Evolutionary conservation across 2,329 filamentous ascomycete genomes (phyloP), one percentile per base, ranked within the genome.

Genomic region (Calonectria hawksworthii): DNA sequence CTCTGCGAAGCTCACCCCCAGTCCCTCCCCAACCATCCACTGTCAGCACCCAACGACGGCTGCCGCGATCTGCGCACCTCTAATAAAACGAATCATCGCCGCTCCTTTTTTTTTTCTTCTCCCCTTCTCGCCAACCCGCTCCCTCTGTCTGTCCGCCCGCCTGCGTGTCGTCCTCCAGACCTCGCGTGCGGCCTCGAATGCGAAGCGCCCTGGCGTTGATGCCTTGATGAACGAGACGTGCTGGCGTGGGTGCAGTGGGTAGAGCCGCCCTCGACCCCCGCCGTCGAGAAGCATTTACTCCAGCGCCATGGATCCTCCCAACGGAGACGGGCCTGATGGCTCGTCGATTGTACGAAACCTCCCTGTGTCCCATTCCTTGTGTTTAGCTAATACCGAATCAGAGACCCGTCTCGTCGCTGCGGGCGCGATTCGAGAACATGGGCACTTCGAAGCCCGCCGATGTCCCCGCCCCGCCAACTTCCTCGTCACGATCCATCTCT

Each of bases 331-430:
- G 85, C 92, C 92, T 73, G 94, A 96, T 88, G 93, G 90, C 86
- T 93, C 94, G 74, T 96, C 94, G 77, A 92, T 96, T 80, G 93
- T 94, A 85, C 85, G 92, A 84, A 68, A 44, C 50, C 51, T 52
- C 47, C 23, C 34, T 11, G 30, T 14, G 28, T 6, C 50, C 9
- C 28, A 51, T 52, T 10, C 34, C 16, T 26, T 68, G 30, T 64
- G 52, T 23, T 28, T 70, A 77, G 74, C 84, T 86, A 75, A 84
- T 76, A 61, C 36, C 38, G 26, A 66, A 38, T 7, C 76, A 95
- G 94, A 95, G 93, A 87, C 94, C 95, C 32, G 94, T 97, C 66
- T 97, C 95, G 67, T 96, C 94, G 67, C 88, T 97, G 75, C 91
- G 93, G 75, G 95, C 94, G 76, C 93, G 94, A 80, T 97, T 96